Percentiles rank a stretch among this genome's conserved stretches.
Evolutionary conservation across 2,329 filamentous ascomycete species (phyloP).

Genomic region (Orbilia brochopaga): DNA sequence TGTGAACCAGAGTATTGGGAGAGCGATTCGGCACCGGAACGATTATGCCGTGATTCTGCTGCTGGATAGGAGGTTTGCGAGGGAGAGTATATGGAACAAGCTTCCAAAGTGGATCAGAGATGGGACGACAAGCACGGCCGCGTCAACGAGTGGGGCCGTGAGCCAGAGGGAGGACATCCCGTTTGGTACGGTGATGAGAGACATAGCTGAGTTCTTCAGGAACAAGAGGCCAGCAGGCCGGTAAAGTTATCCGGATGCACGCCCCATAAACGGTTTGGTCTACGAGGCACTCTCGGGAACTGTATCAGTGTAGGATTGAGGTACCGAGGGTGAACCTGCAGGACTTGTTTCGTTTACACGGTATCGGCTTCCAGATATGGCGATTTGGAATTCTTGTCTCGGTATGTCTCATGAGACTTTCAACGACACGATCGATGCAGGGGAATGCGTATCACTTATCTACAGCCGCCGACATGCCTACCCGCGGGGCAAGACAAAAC

Average conservation of each 20-base stretch:
- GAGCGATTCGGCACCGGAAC: constrained; percentile 82
- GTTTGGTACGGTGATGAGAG: constrained; percentile 67
- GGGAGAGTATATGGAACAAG: constrained; percentile 74
- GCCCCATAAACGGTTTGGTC: not conserved
- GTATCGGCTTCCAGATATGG: not conserved
- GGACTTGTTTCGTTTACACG: constrained; percentile 1
- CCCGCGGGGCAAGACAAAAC: too few species aligned
- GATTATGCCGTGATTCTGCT: constrained; percentile 93
- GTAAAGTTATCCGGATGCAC: not conserved
- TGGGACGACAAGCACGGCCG: constrained; percentile 63
- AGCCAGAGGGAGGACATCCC: constrained; percentile 15
- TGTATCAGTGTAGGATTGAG: not conserved
- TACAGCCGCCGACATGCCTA: too few species aligned
- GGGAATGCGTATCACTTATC: too few species aligned
- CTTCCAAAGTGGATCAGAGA: constrained; percentile 86
- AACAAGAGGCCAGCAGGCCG: constrained; percentile 58
- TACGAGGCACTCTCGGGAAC: not conserved
- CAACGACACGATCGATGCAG: too few species aligned
- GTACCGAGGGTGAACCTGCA: not conserved
- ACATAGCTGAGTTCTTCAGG: constrained; percentile 66
- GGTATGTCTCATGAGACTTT: not conserved
- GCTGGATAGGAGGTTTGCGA: constrained; percentile 79
- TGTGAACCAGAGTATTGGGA: constrained; percentile 94
- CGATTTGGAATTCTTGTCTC: not conserved
- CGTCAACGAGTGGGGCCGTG: constrained; percentile 1